phyloP scores from a whole-genome alignment of 805 yeast genomes.

The Suhomyces tanzawaensis region DNA sequence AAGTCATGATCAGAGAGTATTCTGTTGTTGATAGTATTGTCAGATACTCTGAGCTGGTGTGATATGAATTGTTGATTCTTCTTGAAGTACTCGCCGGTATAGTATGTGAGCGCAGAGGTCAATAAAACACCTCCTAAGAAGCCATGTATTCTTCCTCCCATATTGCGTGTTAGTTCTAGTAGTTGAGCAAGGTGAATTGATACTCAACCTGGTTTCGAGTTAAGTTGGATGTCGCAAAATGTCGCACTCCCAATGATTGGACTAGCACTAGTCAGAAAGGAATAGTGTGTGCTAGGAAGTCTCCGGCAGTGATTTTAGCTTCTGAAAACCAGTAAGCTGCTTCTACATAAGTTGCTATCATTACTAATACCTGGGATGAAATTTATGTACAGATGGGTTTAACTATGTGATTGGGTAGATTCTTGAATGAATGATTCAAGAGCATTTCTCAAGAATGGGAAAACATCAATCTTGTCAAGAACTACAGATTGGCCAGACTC shows the following conservation, averaged over 20 bases:
- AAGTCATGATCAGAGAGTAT: conserved; percentile 50
- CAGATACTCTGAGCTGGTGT: conserved; percentile 45
- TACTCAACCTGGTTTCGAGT: too few species aligned
- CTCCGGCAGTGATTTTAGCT: background rate
- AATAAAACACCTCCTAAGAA: conserved; percentile 54
- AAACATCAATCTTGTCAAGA: conserved; percentile 39
- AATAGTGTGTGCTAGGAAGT: too few species aligned
- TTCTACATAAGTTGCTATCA: too few species aligned
- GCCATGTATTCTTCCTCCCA: conserved; percentile 46
- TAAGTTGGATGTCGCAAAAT: background rate
- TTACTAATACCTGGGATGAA: too few species aligned
- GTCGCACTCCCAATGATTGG: background rate
- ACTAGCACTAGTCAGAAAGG: too few species aligned
- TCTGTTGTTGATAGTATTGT: conserved; percentile 50
- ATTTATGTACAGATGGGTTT: conserved; percentile 2
- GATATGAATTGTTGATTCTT: conserved; percentile 47
- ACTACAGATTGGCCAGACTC: conserved; percentile 25
- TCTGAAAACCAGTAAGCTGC: too few species aligned
- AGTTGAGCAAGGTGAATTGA: too few species aligned
- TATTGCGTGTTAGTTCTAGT: conserved; percentile 13
- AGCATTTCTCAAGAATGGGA: conserved; percentile 37
- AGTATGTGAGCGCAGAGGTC: conserved; percentile 60
- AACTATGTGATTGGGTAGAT: background rate
- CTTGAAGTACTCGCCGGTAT: conserved; percentile 56
- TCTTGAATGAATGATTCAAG: conserved; percentile 19